Evolutionary conservation across 805 yeast species (phyloP).

Genomic region (Lachancea nothofagi): DNA sequence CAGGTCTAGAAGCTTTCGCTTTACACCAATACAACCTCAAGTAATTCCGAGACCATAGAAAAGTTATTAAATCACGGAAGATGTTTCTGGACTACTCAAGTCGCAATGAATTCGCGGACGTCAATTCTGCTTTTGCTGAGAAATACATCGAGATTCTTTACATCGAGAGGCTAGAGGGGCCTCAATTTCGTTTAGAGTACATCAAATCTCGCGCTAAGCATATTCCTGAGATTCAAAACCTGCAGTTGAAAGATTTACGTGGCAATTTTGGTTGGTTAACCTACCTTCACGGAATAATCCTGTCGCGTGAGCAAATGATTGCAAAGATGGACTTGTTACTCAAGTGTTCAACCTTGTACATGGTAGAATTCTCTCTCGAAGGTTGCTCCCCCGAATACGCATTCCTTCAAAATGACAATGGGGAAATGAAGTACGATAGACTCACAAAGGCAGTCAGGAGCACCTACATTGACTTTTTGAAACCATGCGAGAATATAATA

Average conservation of each 20-base stretch:
- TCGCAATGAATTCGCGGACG: conserved; percentile 15
- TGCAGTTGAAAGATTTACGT: conserved; percentile 14
- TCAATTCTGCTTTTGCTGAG: conserved; percentile 18
- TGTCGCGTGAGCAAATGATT: conserved; percentile 16
- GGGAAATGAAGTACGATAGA: not conserved
- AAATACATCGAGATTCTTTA: conserved; percentile 15
- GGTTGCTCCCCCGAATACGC: conserved; percentile 6
- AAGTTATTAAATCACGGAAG: too few species aligned
- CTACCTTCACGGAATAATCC: conserved; percentile 13
- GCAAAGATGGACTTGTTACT: conserved; percentile 9
- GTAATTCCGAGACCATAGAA: too few species aligned
- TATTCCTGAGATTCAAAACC: conserved; percentile 9
- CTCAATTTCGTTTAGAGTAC: conserved; percentile 11
- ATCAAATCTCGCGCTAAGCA: conserved; percentile 10
- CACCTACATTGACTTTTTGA: conserved; percentile 3
- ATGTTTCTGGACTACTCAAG: conserved; percentile 26
- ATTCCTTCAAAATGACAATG: not conserved
- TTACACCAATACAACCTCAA: too few species aligned
- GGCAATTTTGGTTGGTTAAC: conserved; percentile 12
- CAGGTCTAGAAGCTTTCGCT: too few species aligned
- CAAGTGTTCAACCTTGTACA: conserved; percentile 20
- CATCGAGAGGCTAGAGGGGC: conserved; percentile 12
- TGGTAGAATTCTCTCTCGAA: conserved; percentile 11
- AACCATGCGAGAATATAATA: conserved; percentile 3
- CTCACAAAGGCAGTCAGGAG: conserved; percentile 1